phyloP scores from a whole-genome alignment of 1,284 basidiomycete species.

The Ceratobasidium sp. region DNA sequence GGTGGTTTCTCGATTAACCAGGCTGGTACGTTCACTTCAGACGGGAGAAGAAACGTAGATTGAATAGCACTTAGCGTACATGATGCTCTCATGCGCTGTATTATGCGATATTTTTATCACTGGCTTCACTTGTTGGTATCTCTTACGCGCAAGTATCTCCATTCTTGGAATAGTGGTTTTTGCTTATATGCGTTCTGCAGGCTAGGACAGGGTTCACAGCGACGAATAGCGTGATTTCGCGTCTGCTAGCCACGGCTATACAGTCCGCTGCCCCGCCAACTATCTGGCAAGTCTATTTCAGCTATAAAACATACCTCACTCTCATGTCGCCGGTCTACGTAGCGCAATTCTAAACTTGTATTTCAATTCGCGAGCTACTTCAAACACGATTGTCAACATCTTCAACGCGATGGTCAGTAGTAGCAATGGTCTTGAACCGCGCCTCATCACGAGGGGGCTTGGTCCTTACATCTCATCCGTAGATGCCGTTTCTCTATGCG shows the following conservation, averaged over 20 bases:
- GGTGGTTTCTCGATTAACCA: not conserved
- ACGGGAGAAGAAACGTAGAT: too few relatives aligned
- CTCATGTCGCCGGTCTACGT: too few relatives aligned
- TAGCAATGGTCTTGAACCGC: too few relatives aligned
- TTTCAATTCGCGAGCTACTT: slow-evolving; percentile 8
- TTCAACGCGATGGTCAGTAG: slow-evolving; percentile 30
- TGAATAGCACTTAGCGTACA: slow-evolving; percentile 6
- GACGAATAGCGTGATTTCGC: slow-evolving; percentile 29
- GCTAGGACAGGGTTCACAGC: slow-evolving; percentile 39
- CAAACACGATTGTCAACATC: slow-evolving; percentile 27
- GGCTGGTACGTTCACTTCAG: slow-evolving; percentile 1
- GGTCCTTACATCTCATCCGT: too few relatives aligned
- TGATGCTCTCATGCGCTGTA: slow-evolving; percentile 37
- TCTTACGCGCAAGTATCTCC: slow-evolving; percentile 1
- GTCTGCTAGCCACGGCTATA: slow-evolving; percentile 22
- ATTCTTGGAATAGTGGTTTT: not conserved
- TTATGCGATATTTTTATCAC: slow-evolving; percentile 37
- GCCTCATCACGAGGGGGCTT: too few relatives aligned
- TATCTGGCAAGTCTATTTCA: slow-evolving; percentile 32
- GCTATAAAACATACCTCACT: too few relatives aligned
- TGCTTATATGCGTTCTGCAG: not conserved
- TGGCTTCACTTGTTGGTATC: slow-evolving; percentile 33
- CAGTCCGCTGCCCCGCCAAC: slow-evolving; percentile 31
- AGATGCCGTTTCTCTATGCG: slow-evolving; percentile 37
- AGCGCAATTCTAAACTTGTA: slow-evolving; percentile 40